These are phyloP conservation scores for Parsonsia alboflavescens DNA, from an alignment of 257 asterid genomes.

Conservation along the genomic window DNA sequence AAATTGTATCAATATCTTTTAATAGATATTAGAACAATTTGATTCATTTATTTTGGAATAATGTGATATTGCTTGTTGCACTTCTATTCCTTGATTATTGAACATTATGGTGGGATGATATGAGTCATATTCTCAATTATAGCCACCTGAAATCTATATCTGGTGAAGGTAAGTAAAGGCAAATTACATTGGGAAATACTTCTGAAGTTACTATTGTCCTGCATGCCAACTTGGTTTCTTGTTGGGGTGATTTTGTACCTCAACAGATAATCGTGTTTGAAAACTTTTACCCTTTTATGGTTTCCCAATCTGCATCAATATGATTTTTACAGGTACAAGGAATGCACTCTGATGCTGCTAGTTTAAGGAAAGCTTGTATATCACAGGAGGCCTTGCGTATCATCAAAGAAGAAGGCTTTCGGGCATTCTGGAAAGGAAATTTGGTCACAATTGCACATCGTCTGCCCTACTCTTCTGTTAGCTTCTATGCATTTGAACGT, in stretches of 20 bases:
- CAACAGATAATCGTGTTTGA: neutral
- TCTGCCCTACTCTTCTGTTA: constrained; percentile 79
- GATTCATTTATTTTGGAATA: neutral
- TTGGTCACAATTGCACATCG: constrained; percentile 82
- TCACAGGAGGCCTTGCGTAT: constrained; percentile 67
- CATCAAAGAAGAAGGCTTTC: constrained; percentile 64
- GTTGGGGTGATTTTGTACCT: neutral
- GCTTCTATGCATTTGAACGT: constrained; percentile 77
- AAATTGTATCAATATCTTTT: neutral
- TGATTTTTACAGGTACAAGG: constrained; percentile 52
- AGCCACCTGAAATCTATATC: neutral
- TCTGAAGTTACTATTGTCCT: neutral
- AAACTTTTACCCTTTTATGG: neutral
- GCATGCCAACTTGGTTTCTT: neutral
- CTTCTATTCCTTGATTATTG: neutral
- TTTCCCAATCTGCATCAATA: neutral
- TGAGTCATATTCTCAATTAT: neutral
- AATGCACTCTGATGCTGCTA: constrained; percentile 59
- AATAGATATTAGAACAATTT: neutral
- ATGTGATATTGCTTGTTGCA: constrained; percentile 3
- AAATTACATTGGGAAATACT: neutral
- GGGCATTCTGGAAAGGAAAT: constrained; percentile 90
- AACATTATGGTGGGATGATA: neutral
- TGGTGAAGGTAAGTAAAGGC: neutral
- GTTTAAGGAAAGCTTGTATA: constrained; percentile 54